Percentiles rank a stretch among this genome's conserved stretches.
Evolutionary conservation across 129 eudicot species (phyloP).

Genomic region (Oenanthe sinensis): DNA sequence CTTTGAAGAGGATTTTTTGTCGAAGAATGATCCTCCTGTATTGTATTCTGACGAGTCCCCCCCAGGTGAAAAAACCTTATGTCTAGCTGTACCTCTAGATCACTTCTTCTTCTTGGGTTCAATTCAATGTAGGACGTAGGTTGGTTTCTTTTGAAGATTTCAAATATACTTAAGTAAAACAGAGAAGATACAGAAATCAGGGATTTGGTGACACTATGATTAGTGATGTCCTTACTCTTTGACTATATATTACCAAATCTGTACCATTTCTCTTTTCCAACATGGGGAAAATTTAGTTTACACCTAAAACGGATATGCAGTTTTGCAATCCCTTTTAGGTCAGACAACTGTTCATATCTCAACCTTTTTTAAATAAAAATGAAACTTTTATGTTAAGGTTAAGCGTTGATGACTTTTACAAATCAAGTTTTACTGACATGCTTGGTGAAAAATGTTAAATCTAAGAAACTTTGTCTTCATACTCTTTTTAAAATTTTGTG

Average conservation of each 20-base stretch:
- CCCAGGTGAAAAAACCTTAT: constrained; percentile 14
- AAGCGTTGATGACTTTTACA: not conserved
- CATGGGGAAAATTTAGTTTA: not conserved
- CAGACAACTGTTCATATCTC: not conserved
- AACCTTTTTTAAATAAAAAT: not conserved
- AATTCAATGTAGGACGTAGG: not conserved
- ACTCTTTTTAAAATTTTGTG: not conserved
- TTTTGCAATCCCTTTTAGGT: not conserved
- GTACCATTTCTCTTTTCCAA: not conserved
- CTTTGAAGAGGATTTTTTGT: constrained; percentile 42
- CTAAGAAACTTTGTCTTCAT: not conserved
- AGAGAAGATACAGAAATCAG: not conserved
- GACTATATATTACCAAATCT: not conserved
- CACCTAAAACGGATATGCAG: not conserved
- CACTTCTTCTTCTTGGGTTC: not conserved
- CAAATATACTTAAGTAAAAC: not conserved
- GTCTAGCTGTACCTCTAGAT: too few species aligned
- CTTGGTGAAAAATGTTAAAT: not conserved
- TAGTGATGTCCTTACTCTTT: not conserved
- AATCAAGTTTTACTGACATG: not conserved
- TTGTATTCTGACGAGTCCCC: constrained; percentile 14
- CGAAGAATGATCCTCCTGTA: constrained; percentile 10
- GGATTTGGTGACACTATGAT: not conserved
- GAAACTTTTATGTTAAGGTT: not conserved
- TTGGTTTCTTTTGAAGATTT: not conserved